Conservation (phyloP, 108 stramenopile species). For the Pseudonitzschia pungens region DNA sequence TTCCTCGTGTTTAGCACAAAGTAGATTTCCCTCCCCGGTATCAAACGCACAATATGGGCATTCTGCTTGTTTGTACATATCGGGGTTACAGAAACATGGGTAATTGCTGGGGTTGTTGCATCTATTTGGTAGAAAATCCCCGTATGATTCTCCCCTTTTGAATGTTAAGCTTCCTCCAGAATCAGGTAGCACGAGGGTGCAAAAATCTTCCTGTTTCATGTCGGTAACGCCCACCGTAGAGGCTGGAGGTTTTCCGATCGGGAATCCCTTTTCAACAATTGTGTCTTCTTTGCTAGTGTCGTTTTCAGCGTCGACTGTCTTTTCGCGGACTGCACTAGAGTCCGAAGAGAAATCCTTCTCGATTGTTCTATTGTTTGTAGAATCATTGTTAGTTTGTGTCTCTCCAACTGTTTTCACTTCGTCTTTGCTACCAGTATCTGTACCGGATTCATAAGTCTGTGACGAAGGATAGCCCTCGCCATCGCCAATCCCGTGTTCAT, state of each 20-base stretch:
- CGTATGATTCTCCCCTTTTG: constrained; percentile 16
- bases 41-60: constrained; percentile 32
- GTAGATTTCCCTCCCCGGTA: neutral
- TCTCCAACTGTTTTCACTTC: constrained; percentile 4
- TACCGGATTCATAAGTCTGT: too few species aligned
- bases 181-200: constrained; percentile 2
- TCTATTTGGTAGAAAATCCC: neutral
- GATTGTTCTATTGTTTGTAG: neutral
- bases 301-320: too few species aligned
- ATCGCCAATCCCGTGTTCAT: neutral
- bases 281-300: neutral
- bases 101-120: neutral
- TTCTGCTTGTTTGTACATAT: constrained; percentile 22
- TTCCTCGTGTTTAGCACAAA: constrained; percentile 22
- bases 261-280: neutral
- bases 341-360: too few species aligned
- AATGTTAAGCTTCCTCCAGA: constrained; percentile 14
- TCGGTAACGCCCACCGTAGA: neutral
- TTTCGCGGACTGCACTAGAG: too few species aligned
- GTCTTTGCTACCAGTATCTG: neutral
- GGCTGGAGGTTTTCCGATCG: too few species aligned
- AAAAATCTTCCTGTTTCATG: neutral
- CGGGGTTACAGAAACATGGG: constrained; percentile 37
- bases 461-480: neutral
- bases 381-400: neutral